These are phyloP conservation scores for Pseudogymnoascus sp. DNA, from an alignment of 2,329 filamentous ascomycete genomes.

Conservation along the genomic window DNA sequence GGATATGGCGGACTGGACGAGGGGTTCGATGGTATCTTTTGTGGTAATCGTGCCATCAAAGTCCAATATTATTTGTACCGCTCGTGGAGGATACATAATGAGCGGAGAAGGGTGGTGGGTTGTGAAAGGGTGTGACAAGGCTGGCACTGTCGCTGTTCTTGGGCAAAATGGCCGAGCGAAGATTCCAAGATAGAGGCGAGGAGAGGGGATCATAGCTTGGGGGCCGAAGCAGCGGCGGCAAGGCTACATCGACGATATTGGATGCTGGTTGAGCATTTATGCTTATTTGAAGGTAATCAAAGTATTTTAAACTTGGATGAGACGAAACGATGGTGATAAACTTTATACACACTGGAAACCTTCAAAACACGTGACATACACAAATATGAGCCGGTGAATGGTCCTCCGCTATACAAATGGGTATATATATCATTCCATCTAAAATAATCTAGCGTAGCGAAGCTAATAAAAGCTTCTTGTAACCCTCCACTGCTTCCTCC, in stretches of 20 bases:
- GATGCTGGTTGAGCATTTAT: not conserved
- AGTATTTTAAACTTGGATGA: not conserved
- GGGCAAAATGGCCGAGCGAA: not conserved
- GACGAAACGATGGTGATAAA: not conserved
- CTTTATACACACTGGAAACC: not conserved
- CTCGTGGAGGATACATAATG: not conserved
- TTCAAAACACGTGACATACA: constrained; percentile 1
- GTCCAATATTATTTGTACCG: not conserved
- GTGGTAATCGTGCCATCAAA: constrained; percentile 29
- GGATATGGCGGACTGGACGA: constrained; percentile 17
- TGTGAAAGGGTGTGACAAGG: not conserved
- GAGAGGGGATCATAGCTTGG: not conserved
- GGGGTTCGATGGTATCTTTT: constrained; percentile 23
- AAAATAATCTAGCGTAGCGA: not conserved
- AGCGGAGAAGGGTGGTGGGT: not conserved
- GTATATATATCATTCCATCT: not conserved
- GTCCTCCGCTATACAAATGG: not conserved
- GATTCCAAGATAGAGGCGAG: not conserved
- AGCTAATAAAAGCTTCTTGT: constrained; percentile 43
- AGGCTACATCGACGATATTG: not conserved
- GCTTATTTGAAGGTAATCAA: not conserved
- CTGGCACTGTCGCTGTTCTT: not conserved
- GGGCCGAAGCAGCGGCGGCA: not conserved
- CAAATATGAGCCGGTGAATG: not conserved
- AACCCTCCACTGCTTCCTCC: constrained; percentile 70